Percentiles rank a stretch among this genome's conserved stretches.
Conservation (phyloP, 2,329 filamentous ascomycete species). For the Colletotrichum sp. region DNA sequence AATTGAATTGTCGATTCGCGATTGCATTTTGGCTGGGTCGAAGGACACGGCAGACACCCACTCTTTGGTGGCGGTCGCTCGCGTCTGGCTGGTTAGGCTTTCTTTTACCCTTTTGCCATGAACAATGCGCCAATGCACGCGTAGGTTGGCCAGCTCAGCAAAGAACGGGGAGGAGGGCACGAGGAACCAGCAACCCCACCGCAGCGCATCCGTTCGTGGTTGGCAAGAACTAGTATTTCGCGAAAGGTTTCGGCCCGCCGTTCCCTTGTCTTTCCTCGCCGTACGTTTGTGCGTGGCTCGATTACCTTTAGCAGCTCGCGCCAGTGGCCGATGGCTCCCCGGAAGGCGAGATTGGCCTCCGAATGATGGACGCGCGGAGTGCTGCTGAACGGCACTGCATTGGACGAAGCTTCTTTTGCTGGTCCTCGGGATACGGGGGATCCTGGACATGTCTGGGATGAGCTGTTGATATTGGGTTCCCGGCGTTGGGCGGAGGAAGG, state of each 20-base stretch:
- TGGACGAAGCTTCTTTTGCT: neutral
- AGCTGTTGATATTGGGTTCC: neutral
- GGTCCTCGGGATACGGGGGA: neutral
- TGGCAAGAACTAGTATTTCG: neutral
- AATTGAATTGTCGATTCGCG: neutral
- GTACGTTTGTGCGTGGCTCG: neutral
- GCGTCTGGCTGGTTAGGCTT: neutral
- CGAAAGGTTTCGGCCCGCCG: neutral
- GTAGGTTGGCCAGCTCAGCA: neutral
- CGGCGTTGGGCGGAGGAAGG: neutral
- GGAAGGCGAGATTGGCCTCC: neutral
- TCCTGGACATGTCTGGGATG: neutral
- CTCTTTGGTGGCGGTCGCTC: neutral
- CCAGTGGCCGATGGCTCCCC: neutral
- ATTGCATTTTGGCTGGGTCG: neutral
- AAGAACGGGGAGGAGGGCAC: neutral
- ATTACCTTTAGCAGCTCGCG: neutral
- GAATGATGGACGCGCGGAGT: neutral
- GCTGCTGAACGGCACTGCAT: neutral
- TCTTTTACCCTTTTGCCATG: neutral
- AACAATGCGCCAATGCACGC: neutral
- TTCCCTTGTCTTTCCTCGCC: neutral
- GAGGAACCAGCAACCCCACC: neutral
- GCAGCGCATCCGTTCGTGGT: neutral
- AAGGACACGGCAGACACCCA: neutral